These are phyloP conservation scores for Massariosphaeria phaeospora DNA, from an alignment of 495 filamentous ascomycete genomes.

Conservation along the genomic window DNA sequence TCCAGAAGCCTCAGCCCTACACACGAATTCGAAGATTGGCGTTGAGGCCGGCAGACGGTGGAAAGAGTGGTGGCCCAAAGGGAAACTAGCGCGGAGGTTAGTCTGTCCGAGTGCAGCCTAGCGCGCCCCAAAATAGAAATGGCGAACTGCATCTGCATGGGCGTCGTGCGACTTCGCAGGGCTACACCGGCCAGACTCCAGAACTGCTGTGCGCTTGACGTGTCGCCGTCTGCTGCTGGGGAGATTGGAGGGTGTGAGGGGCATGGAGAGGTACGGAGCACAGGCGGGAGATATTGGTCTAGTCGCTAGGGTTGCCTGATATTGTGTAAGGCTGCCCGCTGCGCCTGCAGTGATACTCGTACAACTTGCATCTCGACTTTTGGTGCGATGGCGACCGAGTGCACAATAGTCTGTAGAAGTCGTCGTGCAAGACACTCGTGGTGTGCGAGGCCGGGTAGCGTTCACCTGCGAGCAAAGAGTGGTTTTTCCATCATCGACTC, in stretches of 20 bases:
- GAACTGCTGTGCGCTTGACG: no score
- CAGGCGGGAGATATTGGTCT: no score
- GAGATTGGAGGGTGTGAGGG: no score
- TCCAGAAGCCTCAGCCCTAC: constrained; percentile 29
- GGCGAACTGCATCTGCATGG: no score
- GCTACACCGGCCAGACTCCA: no score
- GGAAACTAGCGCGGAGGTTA: no score
- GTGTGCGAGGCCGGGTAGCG: background rate
- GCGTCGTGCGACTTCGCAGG: background rate
- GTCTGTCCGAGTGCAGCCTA: no score
- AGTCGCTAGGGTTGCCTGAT: no score
- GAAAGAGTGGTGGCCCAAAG: background rate
- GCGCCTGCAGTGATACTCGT: no score
- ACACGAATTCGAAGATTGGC: background rate
- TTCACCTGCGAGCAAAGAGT: background rate
- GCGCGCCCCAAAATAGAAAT: background rate
- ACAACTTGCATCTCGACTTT: background rate
- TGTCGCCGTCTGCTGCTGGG: no score
- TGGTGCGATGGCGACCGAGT: background rate
- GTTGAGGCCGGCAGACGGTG: background rate
- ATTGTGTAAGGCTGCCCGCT: background rate
- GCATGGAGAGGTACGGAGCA: no score
- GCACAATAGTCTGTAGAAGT: background rate
- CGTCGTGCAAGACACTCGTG: background rate
- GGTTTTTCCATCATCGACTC: background rate